Conservation (phyloP, 2,329 filamentous ascomycete genomes). For the Herpotrichia juniperi region DNA sequence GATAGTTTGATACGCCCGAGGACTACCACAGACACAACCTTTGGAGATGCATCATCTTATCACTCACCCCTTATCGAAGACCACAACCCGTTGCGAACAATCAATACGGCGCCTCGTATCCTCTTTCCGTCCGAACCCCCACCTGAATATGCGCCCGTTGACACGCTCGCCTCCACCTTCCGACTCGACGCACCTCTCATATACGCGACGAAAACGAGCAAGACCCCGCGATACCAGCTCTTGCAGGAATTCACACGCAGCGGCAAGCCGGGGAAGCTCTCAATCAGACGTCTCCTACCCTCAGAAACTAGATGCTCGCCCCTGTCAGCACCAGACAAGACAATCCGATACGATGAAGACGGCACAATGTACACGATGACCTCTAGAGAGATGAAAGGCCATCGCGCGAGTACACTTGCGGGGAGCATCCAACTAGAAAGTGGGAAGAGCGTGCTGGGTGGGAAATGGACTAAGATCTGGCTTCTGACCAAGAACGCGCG, state of each 20-base stretch:
- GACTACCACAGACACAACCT: conserved; percentile 2
- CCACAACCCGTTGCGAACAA: not conserved
- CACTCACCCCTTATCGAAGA: not conserved
- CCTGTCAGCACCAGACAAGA: too few relatives aligned
- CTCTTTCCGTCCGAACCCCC: conserved; percentile 5
- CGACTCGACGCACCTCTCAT: conserved; percentile 22
- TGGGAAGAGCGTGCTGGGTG: conserved; percentile 20
- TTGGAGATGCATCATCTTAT: not conserved
- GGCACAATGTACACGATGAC: conserved; percentile 27
- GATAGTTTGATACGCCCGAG: not conserved
- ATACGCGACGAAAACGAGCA: conserved; percentile 22
- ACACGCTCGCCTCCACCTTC: conserved; percentile 20
- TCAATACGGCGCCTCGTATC: conserved; percentile 6
- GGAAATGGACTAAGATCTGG: conserved; percentile 24
- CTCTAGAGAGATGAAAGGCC: conserved; percentile 25
- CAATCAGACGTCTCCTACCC: conserved; percentile 24
- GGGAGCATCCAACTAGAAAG: conserved; percentile 22
- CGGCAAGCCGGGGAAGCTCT: conserved; percentile 17
- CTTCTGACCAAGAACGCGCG: conserved; percentile 20
- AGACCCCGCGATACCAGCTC: conserved; percentile 29
- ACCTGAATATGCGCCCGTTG: conserved; percentile 19
- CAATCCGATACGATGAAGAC: conserved; percentile 25
- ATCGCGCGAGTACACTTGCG: conserved; percentile 14
- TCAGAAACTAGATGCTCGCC: too few relatives aligned
- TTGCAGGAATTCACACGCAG: conserved; percentile 16